Evolutionary conservation across 1,284 basidiomycete genomes (phyloP), one percentile per base, ranked within the genome.

Genomic region (Agaricales sp.): DNA sequence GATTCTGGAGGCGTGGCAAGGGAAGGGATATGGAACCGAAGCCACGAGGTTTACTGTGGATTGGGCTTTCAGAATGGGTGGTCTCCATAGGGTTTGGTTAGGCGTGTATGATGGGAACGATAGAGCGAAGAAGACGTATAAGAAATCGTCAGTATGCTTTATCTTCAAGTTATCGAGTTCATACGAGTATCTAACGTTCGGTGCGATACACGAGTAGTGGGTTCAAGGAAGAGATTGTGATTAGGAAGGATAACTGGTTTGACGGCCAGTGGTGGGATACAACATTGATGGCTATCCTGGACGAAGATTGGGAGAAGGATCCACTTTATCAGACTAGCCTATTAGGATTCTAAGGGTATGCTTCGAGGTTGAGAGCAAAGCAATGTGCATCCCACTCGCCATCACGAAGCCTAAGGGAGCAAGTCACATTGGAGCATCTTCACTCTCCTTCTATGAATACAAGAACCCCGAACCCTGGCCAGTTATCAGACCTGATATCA

Each of bases 1-100:
- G 3, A 26, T 67, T 12, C 30, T 52, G 16, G 56, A 56, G 3
- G 50, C 55, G 6, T 57, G 57, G 20, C 63, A 63, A 64, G 53
- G 54, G 21, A 59, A 60, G 47, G 64, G 66, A 18, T 65, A 63
- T 47, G 65, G 63, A 3, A 56, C 54, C 19, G 64, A 67, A 53
- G 58, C 61, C 19, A 56, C 57, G 16, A 51, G 48, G 21, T 67
- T 61, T 50, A 53, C 63, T 25, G 57, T 66, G n/a, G 59, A 63
- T 37, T 58, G 66, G 53, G 59, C 57, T 18, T 66, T 67, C 51
- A 52, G 53, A n/a, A 51, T 51, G 48, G 47, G 66, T 12, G 61
- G 53, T 16, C 50, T 61, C 52, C 64, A 65, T 54, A 54, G 63
- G 13, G 52, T 67, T 13, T 54, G 59, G 18, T 53, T 67, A 25